These are phyloP conservation scores for Fraxinus excelsior DNA, from an alignment of 257 asterid genomes.

Conservation along the genomic window DNA sequence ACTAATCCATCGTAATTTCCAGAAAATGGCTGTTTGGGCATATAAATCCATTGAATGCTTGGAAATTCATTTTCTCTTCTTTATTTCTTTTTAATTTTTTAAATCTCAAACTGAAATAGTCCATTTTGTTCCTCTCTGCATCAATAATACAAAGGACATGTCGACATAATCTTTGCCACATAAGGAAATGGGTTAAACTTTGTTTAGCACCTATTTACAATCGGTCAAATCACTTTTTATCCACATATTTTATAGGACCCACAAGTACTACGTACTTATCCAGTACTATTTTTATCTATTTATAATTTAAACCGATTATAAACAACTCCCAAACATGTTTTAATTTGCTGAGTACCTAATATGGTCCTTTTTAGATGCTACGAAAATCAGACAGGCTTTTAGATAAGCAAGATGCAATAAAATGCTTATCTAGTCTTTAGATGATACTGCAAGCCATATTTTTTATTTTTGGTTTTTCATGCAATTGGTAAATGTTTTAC, in stretches of 20 bases:
- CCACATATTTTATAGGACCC: too few species aligned
- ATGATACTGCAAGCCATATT: not conserved
- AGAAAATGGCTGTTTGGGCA: conserved; percentile 1
- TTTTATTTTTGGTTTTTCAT: not conserved
- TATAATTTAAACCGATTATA: too few species aligned
- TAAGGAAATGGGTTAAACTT: not conserved
- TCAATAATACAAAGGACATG: not conserved
- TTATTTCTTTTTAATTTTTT: not conserved
- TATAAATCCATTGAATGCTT: conserved; percentile 5
- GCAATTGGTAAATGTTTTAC: not conserved
- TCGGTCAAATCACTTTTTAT: too few species aligned
- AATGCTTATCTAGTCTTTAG: not conserved
- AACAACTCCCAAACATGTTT: too few species aligned
- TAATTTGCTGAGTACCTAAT: not conserved
- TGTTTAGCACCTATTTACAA: too few species aligned
- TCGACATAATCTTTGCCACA: not conserved
- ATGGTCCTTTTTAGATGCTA: not conserved
- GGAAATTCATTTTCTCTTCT: not conserved
- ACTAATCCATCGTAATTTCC: not conserved
- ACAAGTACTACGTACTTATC: too few species aligned
- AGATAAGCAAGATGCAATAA: not conserved
- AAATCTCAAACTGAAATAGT: not conserved
- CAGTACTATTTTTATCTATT: too few species aligned
- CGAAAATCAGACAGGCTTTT: not conserved
- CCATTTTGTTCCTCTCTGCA: not conserved